Conservation (phyloP, 768 basidiomycete genomes). For the Termitomyces sp. region DNA sequence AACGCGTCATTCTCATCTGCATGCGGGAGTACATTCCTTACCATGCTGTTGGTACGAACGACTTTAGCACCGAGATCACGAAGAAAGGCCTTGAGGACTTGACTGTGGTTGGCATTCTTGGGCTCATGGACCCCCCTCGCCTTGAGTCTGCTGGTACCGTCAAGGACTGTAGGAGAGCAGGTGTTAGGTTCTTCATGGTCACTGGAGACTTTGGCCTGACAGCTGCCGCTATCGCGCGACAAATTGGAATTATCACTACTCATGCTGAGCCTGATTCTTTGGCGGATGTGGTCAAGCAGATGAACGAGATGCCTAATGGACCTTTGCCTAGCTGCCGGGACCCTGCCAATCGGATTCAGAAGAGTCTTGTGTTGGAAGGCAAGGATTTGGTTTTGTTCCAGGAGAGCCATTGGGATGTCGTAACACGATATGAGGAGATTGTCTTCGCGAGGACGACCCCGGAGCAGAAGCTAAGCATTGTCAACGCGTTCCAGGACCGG, state of each 20-base stretch:
- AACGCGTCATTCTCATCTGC: conserved; percentile 46
- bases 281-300: neutral
- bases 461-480: conserved; percentile 35
- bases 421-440: conserved; percentile 32
- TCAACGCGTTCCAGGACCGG: neutral
- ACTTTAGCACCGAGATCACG: conserved; percentile 29
- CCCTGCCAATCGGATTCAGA: conserved; percentile 25
- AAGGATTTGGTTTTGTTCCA: conserved; percentile 31
- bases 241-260: conserved; percentile 37
- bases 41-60: conserved; percentile 11
- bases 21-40: conserved; percentile 19
- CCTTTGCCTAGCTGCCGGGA: neutral
- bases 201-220: conserved; percentile 52
- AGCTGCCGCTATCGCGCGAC: conserved; percentile 41
- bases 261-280: conserved; percentile 15
- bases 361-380: conserved; percentile 35
- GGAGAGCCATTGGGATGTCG: conserved; percentile 31
- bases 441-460: conserved; percentile 53
- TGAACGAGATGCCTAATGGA: neutral
- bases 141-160: conserved; percentile 40
- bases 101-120: conserved; percentile 41
- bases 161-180: conserved; percentile 37
- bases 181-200: conserved; percentile 50
- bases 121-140: conserved; percentile 55
- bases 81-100: conserved; percentile 30